Base-by-base conservation (phyloP, 768 basidiomycete species). In the Crepidotus variabilis region DNA sequence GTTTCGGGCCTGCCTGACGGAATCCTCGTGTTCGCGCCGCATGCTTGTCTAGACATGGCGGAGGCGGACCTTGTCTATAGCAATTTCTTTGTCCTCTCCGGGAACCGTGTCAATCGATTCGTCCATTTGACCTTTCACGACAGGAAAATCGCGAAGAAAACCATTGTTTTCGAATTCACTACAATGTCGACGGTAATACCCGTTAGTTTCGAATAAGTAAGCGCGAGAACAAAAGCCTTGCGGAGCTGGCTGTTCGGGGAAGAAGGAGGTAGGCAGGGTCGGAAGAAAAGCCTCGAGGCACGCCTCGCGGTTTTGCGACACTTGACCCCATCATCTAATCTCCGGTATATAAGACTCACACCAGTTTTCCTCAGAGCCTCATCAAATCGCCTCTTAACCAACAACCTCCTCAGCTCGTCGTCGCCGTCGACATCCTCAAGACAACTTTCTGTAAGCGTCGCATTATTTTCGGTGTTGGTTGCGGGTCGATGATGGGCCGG, bases 241-340 rank as follows among this genome's bases (percentile, higher is more conserved):
- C 23, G 22, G 24, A 45, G 23, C 34, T 23, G 51, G 51, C 20
- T 32, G 51, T 52, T 21, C 39, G 20, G 51, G 56, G 39, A 56
- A 54, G 55, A 51, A 53, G 49, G 47, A 34, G 36, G 20, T 47
- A 60, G 21, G 43, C 56, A 64, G 59, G 60, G 62, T 52, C 59
- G 59, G 50, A 47, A 49, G 54, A 58, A 52, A 52, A 67, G 78
- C 82, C 83, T 82, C 78, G 78, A 78, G 79, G 69, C 73, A 63
- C 57, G 75, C 78, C 78, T 77, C 74, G 65, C 78, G 72, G 69
- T 72, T 68, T 67, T 65, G 52, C 67, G 69, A 60, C 60, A 65
- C 59, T 39, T 53, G 54, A 55, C 54, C 47, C 39, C 57, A 58
- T 50, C 58, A 65, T 63, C 62, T 62, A 66, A 66, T 66, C 65